phyloP scores from a whole-genome alignment of 2,329 filamentous ascomycete species.

The Fusarium virguliforme region DNA sequence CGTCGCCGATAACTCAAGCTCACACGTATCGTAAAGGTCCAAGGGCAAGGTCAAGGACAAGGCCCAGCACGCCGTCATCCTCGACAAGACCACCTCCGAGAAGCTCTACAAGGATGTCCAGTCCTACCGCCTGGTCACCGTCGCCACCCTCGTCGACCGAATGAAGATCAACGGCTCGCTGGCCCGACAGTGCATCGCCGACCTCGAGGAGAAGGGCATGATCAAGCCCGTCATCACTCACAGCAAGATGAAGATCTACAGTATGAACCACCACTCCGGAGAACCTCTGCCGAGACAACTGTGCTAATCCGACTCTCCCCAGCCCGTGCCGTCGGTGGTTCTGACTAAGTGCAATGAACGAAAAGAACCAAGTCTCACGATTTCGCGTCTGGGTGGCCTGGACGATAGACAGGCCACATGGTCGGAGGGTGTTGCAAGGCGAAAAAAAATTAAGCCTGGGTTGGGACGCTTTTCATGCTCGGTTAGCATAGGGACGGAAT shows the following conservation, averaged over 20 bases:
- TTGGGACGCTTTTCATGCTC: slow-evolving; percentile 61
- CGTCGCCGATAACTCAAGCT: slow-evolving; percentile 34
- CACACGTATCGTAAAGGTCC: slow-evolving; percentile 52
- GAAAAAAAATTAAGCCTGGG: slow-evolving; percentile 53
- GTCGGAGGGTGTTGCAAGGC: slow-evolving; percentile 57
- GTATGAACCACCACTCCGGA: slow-evolving; percentile 61
- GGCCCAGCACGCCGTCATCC: slow-evolving; percentile 98
- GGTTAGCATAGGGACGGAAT: slow-evolving; percentile 60
- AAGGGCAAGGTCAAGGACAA: slow-evolving; percentile 96
- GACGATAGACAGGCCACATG: slow-evolving; percentile 56
- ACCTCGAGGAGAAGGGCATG: slow-evolving; percentile 97
- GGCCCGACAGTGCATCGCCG: slow-evolving; percentile 88
- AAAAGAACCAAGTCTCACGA: slow-evolving; percentile 57
- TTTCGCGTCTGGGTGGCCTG: slow-evolving; percentile 59
- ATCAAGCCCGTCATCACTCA: slow-evolving; percentile 98
- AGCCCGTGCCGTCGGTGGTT: slow-evolving; percentile 75
- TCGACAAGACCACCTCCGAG: slow-evolving; percentile 97
- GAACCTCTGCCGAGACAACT: slow-evolving; percentile 20
- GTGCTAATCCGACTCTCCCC: slow-evolving; percentile 51
- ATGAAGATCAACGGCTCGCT: slow-evolving; percentile 99
- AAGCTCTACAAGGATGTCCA: slow-evolving; percentile 99
- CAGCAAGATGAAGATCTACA: slow-evolving; percentile 99
- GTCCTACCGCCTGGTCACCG: slow-evolving; percentile 99
- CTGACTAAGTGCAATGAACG: slow-evolving; percentile 58
- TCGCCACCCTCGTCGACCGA: slow-evolving; percentile 98